Percentiles rank a stretch among this genome's conserved stretches.
Conservation (phyloP, 192 early-diverging fungal species). For the Phycomyces nitens region DNA sequence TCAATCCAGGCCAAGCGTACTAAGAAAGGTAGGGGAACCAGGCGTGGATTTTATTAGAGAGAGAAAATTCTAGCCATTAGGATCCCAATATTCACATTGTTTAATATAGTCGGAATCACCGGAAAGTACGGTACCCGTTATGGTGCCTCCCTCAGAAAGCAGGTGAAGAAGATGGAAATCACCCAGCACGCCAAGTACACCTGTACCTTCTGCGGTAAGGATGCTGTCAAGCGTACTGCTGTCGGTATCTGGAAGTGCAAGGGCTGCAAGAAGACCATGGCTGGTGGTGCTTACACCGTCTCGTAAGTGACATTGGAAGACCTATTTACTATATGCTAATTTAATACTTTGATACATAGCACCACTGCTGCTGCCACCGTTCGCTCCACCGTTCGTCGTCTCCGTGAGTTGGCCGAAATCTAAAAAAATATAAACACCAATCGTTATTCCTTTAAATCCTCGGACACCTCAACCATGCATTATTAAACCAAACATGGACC, state of each 20-base stretch:
- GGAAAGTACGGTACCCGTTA: constrained; percentile 99
- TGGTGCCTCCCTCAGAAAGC: constrained; percentile 98
- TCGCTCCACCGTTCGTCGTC: constrained; percentile 93
- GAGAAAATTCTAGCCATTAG: background rate
- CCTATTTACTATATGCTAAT: too few species aligned
- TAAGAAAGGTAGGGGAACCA: too few species aligned
- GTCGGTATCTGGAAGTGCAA: constrained; percentile 98
- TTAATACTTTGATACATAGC: too few species aligned
- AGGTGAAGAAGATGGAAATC: constrained; percentile 96
- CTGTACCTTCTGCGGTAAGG: constrained; percentile 99
- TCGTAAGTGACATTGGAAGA: constrained; percentile 38
- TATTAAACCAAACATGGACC: too few species aligned
- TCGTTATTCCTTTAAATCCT: too few species aligned
- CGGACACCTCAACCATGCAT: too few species aligned
- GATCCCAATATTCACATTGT: background rate
- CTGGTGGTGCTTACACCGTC: constrained; percentile 53
- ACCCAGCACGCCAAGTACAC: constrained; percentile 98
- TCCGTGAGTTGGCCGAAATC: constrained; percentile 84
- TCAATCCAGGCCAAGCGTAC: too few species aligned
- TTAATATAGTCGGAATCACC: constrained; percentile 78
- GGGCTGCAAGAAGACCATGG: constrained; percentile 88
- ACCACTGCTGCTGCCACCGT: constrained; percentile 86
- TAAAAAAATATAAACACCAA: constrained; percentile 39
- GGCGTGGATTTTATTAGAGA: background rate
- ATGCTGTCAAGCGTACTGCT: constrained; percentile 83